phyloP scores from a whole-genome alignment of 495 filamentous ascomycete genomes.

The Pyrenula aspistea region DNA sequence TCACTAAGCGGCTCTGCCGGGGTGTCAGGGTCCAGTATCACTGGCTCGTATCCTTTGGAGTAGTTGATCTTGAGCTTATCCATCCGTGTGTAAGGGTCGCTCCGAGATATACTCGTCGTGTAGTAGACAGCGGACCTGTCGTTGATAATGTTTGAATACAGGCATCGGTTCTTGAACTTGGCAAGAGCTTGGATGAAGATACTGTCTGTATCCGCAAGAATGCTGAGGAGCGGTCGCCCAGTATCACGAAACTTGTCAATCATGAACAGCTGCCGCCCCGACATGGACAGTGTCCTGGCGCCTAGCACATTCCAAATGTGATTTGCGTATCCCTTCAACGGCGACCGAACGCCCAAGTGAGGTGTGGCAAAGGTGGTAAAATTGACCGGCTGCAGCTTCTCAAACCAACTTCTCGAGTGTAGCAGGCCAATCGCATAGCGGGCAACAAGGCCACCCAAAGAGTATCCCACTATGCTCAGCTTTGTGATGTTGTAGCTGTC shows the following conservation, averaged over 20 bases:
- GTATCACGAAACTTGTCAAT: conserved; percentile 78
- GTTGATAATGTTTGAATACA: conserved; percentile 80
- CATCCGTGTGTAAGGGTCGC: conserved; percentile 60
- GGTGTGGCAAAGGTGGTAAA: conserved; percentile 89
- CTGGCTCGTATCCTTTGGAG: conserved; percentile 56
- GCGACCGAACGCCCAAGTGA: conserved; percentile 75
- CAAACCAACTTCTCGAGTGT: conserved; percentile 65
- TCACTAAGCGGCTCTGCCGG: conserved; percentile 39
- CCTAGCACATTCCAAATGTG: conserved; percentile 74
- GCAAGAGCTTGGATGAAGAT: conserved; percentile 76
- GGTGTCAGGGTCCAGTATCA: conserved; percentile 58
- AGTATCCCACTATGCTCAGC: conserved; percentile 82
- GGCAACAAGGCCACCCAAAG: conserved; percentile 75
- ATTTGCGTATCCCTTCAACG: conserved; percentile 52
- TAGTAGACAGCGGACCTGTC: conserved; percentile 73
- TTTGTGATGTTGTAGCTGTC: conserved; percentile 63
- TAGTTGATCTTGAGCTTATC: conserved; percentile 58
- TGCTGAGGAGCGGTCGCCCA: conserved; percentile 60
- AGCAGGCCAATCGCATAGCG: conserved; percentile 82
- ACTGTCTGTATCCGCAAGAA: conserved; percentile 72
- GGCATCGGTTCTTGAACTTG: conserved; percentile 55
- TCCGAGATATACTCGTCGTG: conserved; percentile 61
- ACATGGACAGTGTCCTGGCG: conserved; percentile 60
- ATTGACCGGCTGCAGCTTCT: conserved; percentile 72
- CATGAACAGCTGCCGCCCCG: conserved; percentile 77